Conservation (phyloP, 306 rosid species). For the Dryas octopetala region DNA sequence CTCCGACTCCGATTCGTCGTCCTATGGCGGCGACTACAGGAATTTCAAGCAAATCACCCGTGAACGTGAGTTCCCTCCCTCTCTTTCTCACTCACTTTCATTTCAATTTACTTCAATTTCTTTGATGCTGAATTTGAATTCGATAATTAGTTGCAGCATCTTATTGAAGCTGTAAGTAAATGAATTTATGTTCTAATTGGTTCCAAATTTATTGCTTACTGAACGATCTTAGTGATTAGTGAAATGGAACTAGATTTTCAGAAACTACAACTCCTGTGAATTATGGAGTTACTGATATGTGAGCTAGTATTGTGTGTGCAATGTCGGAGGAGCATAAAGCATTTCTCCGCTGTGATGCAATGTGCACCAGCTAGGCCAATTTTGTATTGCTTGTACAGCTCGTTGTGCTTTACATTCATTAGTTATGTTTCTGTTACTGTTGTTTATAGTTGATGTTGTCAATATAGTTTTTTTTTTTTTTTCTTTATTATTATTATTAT, state of each 20-base stretch:
- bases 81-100: background rate
- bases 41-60: constrained; percentile 61
- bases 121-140: background rate
- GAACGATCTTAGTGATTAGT: background rate
- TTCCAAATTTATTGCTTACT: background rate
- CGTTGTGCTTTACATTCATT: background rate
- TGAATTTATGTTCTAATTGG: background rate
- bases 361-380: background rate
- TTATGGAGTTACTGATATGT: background rate
- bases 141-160: background rate
- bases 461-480: background rate
- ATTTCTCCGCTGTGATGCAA: background rate
- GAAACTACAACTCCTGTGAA: constrained; percentile 1
- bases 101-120: background rate
- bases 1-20: constrained; percentile 61
- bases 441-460: background rate
- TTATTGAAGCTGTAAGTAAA: background rate
- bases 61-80: constrained; percentile 39
- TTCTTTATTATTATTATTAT: no score
- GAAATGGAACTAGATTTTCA: background rate
- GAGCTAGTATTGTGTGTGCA: background rate
- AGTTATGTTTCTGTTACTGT: background rate
- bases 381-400: background rate
- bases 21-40: constrained; percentile 51
- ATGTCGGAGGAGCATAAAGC: background rate